Conservation (phyloP, 179 eudicot genomes). For the Beta lomatogona region DNA sequence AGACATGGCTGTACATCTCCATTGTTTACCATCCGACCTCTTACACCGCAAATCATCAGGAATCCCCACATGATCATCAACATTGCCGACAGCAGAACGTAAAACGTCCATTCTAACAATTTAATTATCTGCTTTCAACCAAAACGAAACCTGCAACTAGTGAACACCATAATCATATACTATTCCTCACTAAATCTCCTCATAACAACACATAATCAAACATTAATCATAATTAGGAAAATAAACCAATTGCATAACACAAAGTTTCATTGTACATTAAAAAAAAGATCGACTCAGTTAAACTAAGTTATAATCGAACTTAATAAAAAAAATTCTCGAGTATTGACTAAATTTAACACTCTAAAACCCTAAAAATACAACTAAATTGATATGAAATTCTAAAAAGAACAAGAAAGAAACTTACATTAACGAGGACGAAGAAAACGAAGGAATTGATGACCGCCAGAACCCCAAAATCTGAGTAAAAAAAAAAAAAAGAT, state of each 20-base stretch:
- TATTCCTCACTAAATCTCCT: background rate
- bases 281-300: too few species aligned
- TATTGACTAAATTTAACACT: too few species aligned
- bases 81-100: slow-evolving; percentile 45
- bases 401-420: too few species aligned
- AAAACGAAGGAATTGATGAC: too few species aligned
- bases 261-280: background rate
- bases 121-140: background rate
- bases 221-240: background rate
- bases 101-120: slow-evolving; percentile 54
- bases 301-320: too few species aligned
- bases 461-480: too few species aligned
- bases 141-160: slow-evolving; percentile 14
- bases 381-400: too few species aligned
- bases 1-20: slow-evolving; percentile 99
- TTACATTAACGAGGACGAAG: too few species aligned
- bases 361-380: too few species aligned
- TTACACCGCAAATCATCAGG: slow-evolving; percentile 94
- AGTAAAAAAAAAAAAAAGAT: too few species aligned
- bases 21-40: slow-evolving; percentile 98
- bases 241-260: background rate
- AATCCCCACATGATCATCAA: slow-evolving; percentile 71
- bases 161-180: background rate
- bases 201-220: background rate
- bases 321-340: too few species aligned